Conservation (phyloP, 164 flowering plant genomes). For the grape (Vitis vinifera) region DNA sequence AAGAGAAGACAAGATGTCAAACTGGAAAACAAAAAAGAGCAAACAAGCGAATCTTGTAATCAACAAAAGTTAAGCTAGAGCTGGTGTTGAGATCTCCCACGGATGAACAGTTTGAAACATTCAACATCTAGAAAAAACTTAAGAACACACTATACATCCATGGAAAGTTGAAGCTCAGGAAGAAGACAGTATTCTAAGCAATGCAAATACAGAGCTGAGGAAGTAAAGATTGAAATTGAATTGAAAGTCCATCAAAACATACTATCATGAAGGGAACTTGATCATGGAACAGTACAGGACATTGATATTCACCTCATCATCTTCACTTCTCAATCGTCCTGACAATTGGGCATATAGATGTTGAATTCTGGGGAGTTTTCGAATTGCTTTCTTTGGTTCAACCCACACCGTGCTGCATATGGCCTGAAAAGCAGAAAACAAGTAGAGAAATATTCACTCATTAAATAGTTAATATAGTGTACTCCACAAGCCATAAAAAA, state of each 20-base stretch:
- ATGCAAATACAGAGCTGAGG: neutral
- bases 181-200: neutral
- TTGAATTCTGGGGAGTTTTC: slow-evolving; percentile 87
- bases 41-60: slow-evolving; percentile 3
- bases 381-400: slow-evolving; percentile 66
- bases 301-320: slow-evolving; percentile 66
- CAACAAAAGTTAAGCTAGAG: neutral
- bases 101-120: neutral
- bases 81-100: neutral
- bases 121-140: too few relatives aligned
- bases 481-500: too few relatives aligned
- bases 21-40: slow-evolving; percentile 46
- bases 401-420: slow-evolving; percentile 59
- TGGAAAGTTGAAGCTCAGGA: neutral
- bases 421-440: slow-evolving; percentile 40
- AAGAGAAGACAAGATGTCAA: slow-evolving; percentile 74
- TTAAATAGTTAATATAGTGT: too few relatives aligned
- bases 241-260: neutral
- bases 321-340: slow-evolving; percentile 75
- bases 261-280: too few relatives aligned
- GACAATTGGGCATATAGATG: slow-evolving; percentile 76
- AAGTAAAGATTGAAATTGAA: neutral
- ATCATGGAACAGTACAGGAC: too few relatives aligned
- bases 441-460: too few relatives aligned
- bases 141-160: neutral